Evolutionary conservation across 2,329 filamentous ascomycete genomes (phyloP).

Genomic region (Helotiales sp.): DNA sequence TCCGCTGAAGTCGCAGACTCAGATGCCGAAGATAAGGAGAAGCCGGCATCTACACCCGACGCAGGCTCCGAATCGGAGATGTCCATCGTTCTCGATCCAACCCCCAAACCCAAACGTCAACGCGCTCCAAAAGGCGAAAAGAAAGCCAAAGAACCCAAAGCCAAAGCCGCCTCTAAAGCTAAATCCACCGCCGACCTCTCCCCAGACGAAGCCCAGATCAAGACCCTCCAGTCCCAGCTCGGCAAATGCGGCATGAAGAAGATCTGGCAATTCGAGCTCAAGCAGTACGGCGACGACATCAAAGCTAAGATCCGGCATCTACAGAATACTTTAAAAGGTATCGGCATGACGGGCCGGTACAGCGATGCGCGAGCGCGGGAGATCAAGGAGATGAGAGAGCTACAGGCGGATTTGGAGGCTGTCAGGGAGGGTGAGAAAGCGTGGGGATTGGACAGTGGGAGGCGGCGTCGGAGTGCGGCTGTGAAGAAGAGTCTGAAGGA

Average conservation of each 20-base stretch:
- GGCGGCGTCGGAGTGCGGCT: conserved; percentile 39
- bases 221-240: conserved; percentile 84
- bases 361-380: conserved; percentile 81
- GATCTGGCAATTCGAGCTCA: conserved; percentile 86
- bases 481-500: conserved; percentile 50
- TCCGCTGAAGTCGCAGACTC: conserved; percentile 36
- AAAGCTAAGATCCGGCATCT: conserved; percentile 85
- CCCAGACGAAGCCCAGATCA: conserved; percentile 79
- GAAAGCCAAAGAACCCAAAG: conserved; percentile 15
- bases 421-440: conserved; percentile 80
- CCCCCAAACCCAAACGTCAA: conserved; percentile 61
- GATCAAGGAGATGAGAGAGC: conserved; percentile 86
- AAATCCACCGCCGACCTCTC: conserved; percentile 51
- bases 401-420: conserved; percentile 81
- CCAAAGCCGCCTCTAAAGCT: conserved; percentile 44
- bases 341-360: conserved; percentile 88
- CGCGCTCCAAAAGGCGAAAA: conserved; percentile 47
- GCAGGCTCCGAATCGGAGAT: conserved; percentile 62
- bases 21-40: conserved; percentile 12
- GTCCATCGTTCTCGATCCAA: conserved; percentile 80
- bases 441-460: conserved; percentile 66
- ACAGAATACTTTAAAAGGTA: conserved; percentile 75
- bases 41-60: conserved; percentile 46
- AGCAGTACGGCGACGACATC: conserved; percentile 70
- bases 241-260: conserved; percentile 92